Evolutionary conservation across 352 stramenopile species (phyloP).

Genomic region (Pythium periplocum): DNA sequence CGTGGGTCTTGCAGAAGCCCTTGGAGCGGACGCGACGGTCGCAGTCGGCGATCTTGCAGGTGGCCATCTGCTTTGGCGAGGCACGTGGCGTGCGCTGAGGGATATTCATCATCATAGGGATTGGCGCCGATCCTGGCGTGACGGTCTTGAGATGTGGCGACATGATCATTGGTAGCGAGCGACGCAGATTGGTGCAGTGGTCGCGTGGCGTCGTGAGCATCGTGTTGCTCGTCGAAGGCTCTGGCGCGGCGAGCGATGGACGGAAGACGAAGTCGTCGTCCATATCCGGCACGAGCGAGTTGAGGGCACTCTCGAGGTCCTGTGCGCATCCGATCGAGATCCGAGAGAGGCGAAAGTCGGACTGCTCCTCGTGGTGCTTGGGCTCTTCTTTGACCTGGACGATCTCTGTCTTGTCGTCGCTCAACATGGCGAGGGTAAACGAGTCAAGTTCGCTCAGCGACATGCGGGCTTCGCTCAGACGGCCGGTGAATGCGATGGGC

Average conservation of each 20-base stretch:
- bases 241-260: background rate
- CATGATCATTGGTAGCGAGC: constrained; percentile 28
- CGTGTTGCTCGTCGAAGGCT: too few species aligned
- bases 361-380: constrained; percentile 3
- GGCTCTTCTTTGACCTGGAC: constrained; percentile 6
- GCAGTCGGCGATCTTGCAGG: constrained; percentile 55
- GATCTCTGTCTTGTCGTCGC: constrained; percentile 12
- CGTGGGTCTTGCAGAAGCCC: constrained; percentile 84
- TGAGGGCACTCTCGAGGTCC: constrained; percentile 67
- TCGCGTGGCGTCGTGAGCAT: constrained; percentile 25
- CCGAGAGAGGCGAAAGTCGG: constrained; percentile 8
- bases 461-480: constrained; percentile 34
- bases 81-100: constrained; percentile 16
- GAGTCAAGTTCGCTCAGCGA: constrained; percentile 43
- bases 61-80: constrained; percentile 56
- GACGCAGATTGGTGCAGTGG: too few species aligned
- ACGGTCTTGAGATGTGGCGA: constrained; percentile 30
- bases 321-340: constrained; percentile 23
- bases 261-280: constrained; percentile 52
- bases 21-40: constrained; percentile 70
- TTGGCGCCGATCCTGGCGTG: constrained; percentile 21
- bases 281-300: constrained; percentile 70
- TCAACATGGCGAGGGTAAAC: constrained; percentile 60
- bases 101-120: constrained; percentile 26
- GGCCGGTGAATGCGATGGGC: constrained; percentile 54